Base-by-base conservation (phyloP, 352 stramenopile genomes). In the Phytophthora rubi region DNA sequence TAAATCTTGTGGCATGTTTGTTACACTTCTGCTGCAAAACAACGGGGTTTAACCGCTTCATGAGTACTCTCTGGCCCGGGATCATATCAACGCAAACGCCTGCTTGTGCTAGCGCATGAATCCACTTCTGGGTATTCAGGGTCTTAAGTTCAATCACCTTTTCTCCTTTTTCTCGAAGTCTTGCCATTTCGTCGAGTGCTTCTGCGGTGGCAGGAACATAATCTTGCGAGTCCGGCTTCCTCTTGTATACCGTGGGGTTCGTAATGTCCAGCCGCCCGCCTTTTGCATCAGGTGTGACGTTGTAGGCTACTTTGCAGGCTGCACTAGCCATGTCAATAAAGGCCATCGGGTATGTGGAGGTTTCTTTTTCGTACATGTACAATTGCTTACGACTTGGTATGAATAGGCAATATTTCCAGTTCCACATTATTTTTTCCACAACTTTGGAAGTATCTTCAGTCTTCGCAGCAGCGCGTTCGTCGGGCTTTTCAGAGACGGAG, bases 331-430 rank as follows among this genome's bases (percentile, higher is more conserved):
- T 85, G 51, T 91, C 77, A 37, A 93, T 74, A 32, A 86, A 80
- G 30, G 82, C 67, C 18, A 75, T 71, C 13, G 85, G 83, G 6
- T 30, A 45, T 3, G 62, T 72, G 1, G 81, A 80, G 10, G 71
- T 72, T 49, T 85, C 79, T 9, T 63, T 62, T 13, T 90, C 80
- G 56, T 91, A 93, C n/a, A 93, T 67, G 65, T 91, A 93, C 23
- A 93, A 59, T 16, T 73, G 75, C 54, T 78, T 83, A 39, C 73
- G 62, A 18, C 30, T 60, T 0, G 83, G 83, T 7, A 91, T 62
- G 32, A 93, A 90, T 3, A 93, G 58, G 13, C 74, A 88, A 62
- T 91, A 93, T 42, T 90, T 89, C 85, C 80, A 93, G 52, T 89
- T 65, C 75, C 82, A 93, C 9, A 91, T 64, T n/a, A 35, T 77